A percentile compares a stretch with the other conserved stretches of the same genome.
These are phyloP conservation scores for Bryoglossum gracile DNA, from an alignment of 495 filamentous ascomycete species.

Conservation along the genomic window DNA sequence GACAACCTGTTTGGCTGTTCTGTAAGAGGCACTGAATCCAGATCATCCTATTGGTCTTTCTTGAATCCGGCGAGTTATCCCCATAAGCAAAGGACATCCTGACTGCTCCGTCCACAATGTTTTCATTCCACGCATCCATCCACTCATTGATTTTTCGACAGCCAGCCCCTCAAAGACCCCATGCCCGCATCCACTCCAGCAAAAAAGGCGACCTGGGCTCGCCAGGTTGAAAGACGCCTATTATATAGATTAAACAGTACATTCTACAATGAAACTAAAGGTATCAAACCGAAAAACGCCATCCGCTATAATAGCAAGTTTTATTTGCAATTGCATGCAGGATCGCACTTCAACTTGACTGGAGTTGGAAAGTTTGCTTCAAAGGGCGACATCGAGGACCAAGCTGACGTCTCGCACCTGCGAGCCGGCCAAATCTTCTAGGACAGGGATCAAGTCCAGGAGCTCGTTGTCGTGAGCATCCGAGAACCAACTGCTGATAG, in stretches of 20 bases:
- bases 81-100: constrained; percentile 2
- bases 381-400: constrained; percentile 93
- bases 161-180: too few relatives aligned
- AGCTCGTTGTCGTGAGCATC: constrained; percentile 99
- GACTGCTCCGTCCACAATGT: constrained; percentile 10
- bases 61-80: too few relatives aligned
- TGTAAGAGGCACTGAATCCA: constrained; percentile 4
- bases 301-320: constrained; percentile 41
- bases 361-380: constrained; percentile 30
- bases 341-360: constrained; percentile 16
- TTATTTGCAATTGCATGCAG: constrained; percentile 26
- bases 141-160: not conserved
- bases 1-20: constrained; percentile 8
- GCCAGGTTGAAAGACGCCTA: constrained; percentile 18
- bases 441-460: constrained; percentile 93
- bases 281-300: constrained; percentile 40
- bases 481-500: constrained; percentile 99
- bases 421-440: constrained; percentile 85
- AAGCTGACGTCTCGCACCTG: constrained; percentile 94
- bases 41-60: not conserved
- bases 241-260: constrained; percentile 31
- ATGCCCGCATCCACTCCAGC: not conserved
- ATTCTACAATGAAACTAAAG: constrained; percentile 28
- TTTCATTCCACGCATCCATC: not conserved
- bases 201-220: constrained; percentile 14